Percentiles rank a stretch among this genome's conserved stretches.
Evolutionary conservation across 1,284 basidiomycete genomes (phyloP).

Genomic region (Ganoderma meredithae): DNA sequence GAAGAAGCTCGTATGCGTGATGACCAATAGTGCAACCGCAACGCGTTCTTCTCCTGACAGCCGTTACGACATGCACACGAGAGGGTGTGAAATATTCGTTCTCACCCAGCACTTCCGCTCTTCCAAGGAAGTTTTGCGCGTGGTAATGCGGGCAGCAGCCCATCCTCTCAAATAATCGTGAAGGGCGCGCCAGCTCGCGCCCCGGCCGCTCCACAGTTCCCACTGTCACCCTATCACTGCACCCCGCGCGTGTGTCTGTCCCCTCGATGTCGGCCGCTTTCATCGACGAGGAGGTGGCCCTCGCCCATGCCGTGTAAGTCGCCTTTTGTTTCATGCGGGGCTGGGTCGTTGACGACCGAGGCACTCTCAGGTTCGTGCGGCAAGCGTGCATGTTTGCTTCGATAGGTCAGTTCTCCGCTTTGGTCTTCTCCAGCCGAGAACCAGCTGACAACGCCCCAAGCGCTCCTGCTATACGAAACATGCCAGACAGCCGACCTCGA

Average conservation of each 20-base stretch:
- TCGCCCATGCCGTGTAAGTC: neutral
- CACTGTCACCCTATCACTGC: neutral
- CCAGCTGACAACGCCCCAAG: neutral
- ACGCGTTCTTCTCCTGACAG: neutral
- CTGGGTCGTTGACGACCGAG: neutral
- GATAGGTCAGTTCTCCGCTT: neutral
- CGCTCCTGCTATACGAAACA: conserved; percentile 4
- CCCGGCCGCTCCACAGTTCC: neutral
- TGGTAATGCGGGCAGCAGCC: neutral
- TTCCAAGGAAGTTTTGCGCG: neutral
- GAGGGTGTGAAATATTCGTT: neutral
- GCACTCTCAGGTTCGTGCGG: neutral
- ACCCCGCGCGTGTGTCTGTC: neutral
- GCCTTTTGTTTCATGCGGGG: neutral
- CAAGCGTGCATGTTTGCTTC: neutral
- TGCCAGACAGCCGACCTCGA: neutral
- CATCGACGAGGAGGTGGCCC: neutral
- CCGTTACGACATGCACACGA: neutral
- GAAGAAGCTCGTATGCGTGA: neutral
- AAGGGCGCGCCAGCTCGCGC: neutral
- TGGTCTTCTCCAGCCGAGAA: neutral
- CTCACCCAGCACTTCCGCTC: neutral
- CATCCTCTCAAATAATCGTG: neutral
- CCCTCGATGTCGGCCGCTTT: neutral
- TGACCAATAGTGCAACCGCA: neutral